Conservation (phyloP, 2,329 filamentous ascomycete genomes). For the Apiospora phragmitis region DNA sequence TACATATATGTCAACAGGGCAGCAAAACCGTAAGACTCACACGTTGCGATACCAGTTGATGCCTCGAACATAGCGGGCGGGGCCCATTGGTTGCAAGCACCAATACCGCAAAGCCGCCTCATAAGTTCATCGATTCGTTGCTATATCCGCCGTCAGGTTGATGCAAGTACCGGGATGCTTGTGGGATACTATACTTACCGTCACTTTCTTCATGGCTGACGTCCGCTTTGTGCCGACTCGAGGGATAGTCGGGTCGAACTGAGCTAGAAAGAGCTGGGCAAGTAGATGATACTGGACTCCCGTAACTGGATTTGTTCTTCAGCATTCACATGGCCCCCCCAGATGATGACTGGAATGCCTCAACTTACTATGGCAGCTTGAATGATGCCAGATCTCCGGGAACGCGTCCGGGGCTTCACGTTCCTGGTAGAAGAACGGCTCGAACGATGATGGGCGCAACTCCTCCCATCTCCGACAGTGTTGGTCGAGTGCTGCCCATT, state of each 20-base stretch:
- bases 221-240: constrained; percentile 42
- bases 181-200: constrained; percentile 35
- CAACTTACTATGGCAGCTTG: constrained; percentile 51
- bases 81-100: constrained; percentile 54
- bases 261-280: constrained; percentile 55
- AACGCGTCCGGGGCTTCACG: constrained; percentile 44
- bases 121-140: constrained; percentile 48
- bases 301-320: constrained; percentile 42
- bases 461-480: constrained; percentile 48
- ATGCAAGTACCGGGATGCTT: not conserved
- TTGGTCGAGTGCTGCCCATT: constrained; percentile 46
- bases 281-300: constrained; percentile 62
- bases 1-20: not conserved
- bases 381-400: constrained; percentile 58
- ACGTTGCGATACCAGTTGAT: constrained; percentile 56
- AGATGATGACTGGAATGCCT: not conserved
- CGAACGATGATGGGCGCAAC: constrained; percentile 51
- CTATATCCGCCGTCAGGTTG: constrained; percentile 23
- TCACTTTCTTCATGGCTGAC: constrained; percentile 39
- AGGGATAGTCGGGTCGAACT: constrained; percentile 55
- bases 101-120: constrained; percentile 58
- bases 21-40: constrained; percentile 33
- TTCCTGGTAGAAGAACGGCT: constrained; percentile 51
- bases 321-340: constrained; percentile 10
- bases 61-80: constrained; percentile 58